Base-by-base conservation (phyloP, 306 rosid genomes). In the Castanopsis chinensis region DNA sequence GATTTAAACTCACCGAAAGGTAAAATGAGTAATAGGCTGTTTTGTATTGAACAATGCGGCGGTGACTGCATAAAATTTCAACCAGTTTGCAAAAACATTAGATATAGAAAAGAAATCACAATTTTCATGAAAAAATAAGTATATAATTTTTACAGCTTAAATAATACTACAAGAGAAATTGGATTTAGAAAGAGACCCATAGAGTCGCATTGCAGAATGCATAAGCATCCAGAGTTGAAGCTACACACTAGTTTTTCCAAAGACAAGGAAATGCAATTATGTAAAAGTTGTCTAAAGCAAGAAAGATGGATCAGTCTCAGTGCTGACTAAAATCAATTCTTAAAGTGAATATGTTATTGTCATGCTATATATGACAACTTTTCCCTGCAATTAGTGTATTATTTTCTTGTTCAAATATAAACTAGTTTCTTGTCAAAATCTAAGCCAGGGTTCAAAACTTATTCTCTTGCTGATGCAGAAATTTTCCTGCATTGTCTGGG, bases 21-120 rank as follows among this genome's bases (percentile, higher is more conserved):
- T 95, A 95, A 82, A 95, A 93, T 41, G 99, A 95, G 86, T 95
- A 95, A 75, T 95, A 95, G 37, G 92, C 92, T 19, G 99, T 92
- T 86, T 95, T 95, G 86, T 90, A 93, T 83, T 95, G 97, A 85
- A 95, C 98, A 85, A 95, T 91, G 17, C 92, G 89, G 6, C 83
- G 96, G 88, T 95, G 96, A 83, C 99, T 95, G 96, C 92, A 90
- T 43, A 70, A 77, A 19, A 79, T 75, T 27, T 4, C 73, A 28
- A n/a, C 8, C 35, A 23, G 8, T 74, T 78, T 65, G 83, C 15
- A 52, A 28, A 8, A 56, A 74, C 33, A 72, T 27, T 13, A 71
- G 57, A 78, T 54, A 59, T 10, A 52, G 58, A 74, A 64, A 54
- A 71, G 61, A 74, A 23, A 43, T 21, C 33, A 45, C 27, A 18